Evolutionary conservation across 495 filamentous ascomycete genomes (phyloP).

Genomic region (Bryoglossum gracile): DNA sequence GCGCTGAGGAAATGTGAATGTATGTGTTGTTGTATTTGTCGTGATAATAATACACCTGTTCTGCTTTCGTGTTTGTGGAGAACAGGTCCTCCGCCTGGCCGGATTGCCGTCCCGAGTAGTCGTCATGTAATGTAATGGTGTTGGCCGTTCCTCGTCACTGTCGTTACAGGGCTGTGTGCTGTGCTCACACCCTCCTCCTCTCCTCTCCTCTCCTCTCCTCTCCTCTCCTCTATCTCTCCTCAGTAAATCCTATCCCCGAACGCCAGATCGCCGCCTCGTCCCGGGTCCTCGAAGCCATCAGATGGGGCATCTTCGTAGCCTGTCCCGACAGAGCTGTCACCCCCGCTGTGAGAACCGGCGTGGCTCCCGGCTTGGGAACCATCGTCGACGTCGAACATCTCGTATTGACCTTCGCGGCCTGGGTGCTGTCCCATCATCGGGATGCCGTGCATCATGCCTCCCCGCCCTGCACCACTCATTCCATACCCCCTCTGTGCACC

Average conservation of each 20-base stretch:
- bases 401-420: conserved; percentile 29
- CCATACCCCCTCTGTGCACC: no score
- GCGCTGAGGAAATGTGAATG: no score
- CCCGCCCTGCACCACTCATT: conserved; percentile 12
- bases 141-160: no score
- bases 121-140: conserved; percentile 11
- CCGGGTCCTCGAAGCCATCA: conserved; percentile 22
- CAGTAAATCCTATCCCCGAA: conserved; percentile 38
- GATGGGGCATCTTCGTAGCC: conserved; percentile 35
- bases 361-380: conserved; percentile 32
- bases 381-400: conserved; percentile 40
- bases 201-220: conserved; percentile 18
- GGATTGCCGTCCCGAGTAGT: no score
- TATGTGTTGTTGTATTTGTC: conserved; percentile 2
- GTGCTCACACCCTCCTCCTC: no score
- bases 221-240: background rate
- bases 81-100: no score
- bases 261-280: conserved; percentile 31
- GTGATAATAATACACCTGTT: conserved; percentile 28
- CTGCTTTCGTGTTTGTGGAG: no score
- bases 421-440: background rate
- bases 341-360: conserved; percentile 22
- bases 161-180: conserved; percentile 9
- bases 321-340: conserved; percentile 29
- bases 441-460: conserved; percentile 11